Evolutionary conservation across 2,329 filamentous ascomycete genomes (phyloP).

Genomic region (Zelopaecilomyces penicillatus): DNA sequence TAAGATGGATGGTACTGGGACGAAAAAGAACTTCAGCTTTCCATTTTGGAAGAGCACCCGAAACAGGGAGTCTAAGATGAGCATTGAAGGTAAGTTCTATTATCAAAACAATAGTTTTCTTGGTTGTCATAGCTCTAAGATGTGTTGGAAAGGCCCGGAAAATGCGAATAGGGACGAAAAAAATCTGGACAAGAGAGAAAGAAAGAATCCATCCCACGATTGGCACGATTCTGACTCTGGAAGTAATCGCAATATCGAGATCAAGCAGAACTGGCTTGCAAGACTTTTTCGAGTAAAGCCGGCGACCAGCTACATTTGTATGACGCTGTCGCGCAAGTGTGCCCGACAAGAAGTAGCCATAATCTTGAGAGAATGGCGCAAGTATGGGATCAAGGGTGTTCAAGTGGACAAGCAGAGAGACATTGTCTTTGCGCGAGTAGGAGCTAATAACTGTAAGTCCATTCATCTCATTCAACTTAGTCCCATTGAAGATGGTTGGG

Average conservation of each 20-base stretch:
- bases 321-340: constrained; percentile 58
- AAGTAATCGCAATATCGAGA: constrained; percentile 48
- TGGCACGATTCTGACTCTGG: constrained; percentile 29
- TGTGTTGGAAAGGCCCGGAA: too few relatives aligned
- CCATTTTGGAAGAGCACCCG: constrained; percentile 48
- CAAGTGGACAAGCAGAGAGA: constrained; percentile 71
- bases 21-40: constrained; percentile 46
- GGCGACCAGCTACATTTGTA: constrained; percentile 64
- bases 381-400: constrained; percentile 73
- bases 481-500: not conserved
- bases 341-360: constrained; percentile 69
- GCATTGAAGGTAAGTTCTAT: constrained; percentile 32
- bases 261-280: constrained; percentile 78
- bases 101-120: not conserved
- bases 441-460: constrained; percentile 67
- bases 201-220: constrained; percentile 4
- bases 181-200: not conserved
- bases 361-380: constrained; percentile 70
- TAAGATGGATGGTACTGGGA: constrained; percentile 22
- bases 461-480: not conserved
- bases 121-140: too few relatives aligned
- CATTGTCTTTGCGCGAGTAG: constrained; percentile 70
- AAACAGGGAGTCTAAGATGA: constrained; percentile 35
- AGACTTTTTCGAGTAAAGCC: constrained; percentile 87
- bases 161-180: not conserved